These are phyloP conservation scores for Torulaspora franciscae DNA, from an alignment of 805 yeast genomes.

Conservation along the genomic window DNA sequence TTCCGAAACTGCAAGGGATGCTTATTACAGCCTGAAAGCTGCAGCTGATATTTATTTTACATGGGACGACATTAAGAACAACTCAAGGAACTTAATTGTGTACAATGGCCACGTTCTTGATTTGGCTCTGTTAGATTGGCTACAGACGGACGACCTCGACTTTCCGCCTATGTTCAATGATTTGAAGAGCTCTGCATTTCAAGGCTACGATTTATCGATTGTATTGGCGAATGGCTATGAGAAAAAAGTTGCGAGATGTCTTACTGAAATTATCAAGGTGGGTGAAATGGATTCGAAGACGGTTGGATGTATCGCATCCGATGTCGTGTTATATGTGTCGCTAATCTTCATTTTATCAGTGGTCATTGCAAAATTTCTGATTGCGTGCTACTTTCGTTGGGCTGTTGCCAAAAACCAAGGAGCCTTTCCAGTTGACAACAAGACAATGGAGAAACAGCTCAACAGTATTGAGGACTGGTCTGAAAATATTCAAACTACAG, in stretches of 20 bases:
- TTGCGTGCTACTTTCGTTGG: conserved; percentile 92
- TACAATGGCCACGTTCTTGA: conserved; percentile 88
- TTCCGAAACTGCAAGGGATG: conserved; percentile 56
- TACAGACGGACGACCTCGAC: conserved; percentile 59
- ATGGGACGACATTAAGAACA: conserved; percentile 78
- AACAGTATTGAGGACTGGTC: conserved; percentile 82
- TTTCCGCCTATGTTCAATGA: conserved; percentile 70
- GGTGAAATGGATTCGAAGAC: conserved; percentile 87
- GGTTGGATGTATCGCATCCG: conserved; percentile 90
- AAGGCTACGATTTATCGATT: conserved; percentile 79
- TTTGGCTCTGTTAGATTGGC: conserved; percentile 69
- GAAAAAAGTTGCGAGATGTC: conserved; percentile 73
- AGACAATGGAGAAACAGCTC: conserved; percentile 57
- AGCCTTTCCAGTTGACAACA: conserved; percentile 55
- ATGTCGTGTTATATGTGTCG: conserved; percentile 74
- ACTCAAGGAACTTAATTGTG: conserved; percentile 73
- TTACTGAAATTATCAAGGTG: conserved; percentile 79
- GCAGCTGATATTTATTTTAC: conserved; percentile 78
- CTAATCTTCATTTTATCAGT: conserved; percentile 79
- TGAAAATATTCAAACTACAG: conserved; percentile 50
- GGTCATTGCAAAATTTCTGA: conserved; percentile 67
- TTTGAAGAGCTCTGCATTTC: conserved; percentile 50
- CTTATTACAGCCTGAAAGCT: conserved; percentile 55
- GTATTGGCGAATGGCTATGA: conserved; percentile 59
- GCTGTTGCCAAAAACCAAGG: conserved; percentile 74